Evolutionary conservation across 177 flowering plant species (phyloP).

Genomic region (Tripterygium wilfordii): DNA sequence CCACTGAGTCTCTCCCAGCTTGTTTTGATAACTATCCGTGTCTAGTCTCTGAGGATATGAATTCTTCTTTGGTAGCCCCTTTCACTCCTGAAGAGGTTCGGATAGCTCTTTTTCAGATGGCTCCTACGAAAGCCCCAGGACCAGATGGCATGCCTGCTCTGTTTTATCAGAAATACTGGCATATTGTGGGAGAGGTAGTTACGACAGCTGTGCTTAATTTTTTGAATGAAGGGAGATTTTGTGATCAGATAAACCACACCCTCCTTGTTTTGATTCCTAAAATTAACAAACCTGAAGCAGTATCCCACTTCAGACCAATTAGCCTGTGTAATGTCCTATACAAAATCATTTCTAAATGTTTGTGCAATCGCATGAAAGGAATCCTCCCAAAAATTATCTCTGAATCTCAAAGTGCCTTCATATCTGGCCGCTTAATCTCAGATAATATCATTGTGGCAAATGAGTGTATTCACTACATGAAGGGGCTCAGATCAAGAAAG

Average conservation of each 20-base stretch:
- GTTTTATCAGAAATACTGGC: background rate
- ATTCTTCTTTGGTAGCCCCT: too few species aligned
- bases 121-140: constrained; percentile 1
- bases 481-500: background rate
- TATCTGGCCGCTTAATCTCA: background rate
- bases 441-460: background rate
- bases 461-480: background rate
- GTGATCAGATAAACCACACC: background rate
- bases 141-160: background rate
- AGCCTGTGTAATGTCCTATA: background rate
- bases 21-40: too few species aligned
- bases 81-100: too few species aligned
- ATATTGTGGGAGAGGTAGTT: background rate
- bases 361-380: background rate
- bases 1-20: too few species aligned
- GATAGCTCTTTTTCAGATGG: too few species aligned
- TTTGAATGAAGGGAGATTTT: background rate
- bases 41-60: too few species aligned
- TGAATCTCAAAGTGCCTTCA: background rate
- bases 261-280: background rate
- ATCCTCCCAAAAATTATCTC: background rate
- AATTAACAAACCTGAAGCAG: background rate
- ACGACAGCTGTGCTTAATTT: background rate
- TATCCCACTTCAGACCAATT: background rate
- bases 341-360: background rate